These are phyloP conservation scores for Coemansia sp. DNA, from an alignment of 192 early-diverging fungal genomes.

Conservation along the genomic window DNA sequence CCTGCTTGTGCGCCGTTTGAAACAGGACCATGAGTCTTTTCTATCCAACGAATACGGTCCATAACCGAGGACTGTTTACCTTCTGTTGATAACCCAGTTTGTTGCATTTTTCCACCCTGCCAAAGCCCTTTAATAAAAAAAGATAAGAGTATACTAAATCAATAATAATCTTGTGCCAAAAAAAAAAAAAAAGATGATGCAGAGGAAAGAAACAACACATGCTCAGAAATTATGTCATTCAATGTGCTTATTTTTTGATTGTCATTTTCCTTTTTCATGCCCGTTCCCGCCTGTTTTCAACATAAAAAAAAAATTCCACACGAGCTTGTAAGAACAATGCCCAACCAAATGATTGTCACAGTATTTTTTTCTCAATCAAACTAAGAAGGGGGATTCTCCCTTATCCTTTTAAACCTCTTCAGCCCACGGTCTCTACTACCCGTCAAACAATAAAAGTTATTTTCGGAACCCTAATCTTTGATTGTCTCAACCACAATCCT, in stretches of 20 bases:
- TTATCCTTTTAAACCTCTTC: neutral
- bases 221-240: neutral
- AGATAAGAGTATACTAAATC: neutral
- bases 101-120: neutral
- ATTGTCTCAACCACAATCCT: neutral
- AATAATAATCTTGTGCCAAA: neutral
- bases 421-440: too few species aligned
- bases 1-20: neutral
- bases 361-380: neutral
- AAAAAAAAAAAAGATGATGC: neutral
- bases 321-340: too few species aligned
- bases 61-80: conserved; percentile 35
- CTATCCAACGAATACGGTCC: conserved; percentile 52
- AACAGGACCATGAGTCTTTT: conserved; percentile 32
- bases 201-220: neutral
- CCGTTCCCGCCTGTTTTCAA: too few species aligned
- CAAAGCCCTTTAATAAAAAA: neutral
- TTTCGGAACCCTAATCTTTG: neutral
- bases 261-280: neutral
- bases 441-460: neutral
- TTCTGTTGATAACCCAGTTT: neutral
- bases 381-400: neutral
- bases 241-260: neutral
- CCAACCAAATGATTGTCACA: neutral
- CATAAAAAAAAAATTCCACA: too few species aligned